These are phyloP conservation scores for Quercus lobata DNA, from an alignment of 331 rosid genomes.

Conservation along the genomic window DNA sequence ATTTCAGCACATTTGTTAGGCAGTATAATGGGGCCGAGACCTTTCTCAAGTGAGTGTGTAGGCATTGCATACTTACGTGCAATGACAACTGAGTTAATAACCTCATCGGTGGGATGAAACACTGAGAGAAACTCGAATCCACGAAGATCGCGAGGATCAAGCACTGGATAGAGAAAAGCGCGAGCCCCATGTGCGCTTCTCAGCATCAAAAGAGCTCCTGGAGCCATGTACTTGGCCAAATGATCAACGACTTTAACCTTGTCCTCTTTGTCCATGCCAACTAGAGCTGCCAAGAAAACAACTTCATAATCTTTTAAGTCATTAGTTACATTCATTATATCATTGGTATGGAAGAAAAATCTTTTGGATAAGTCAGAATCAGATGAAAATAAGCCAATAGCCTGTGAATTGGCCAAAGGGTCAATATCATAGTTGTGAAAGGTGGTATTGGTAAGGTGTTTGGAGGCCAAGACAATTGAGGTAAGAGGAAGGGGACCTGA, in stretches of 20 bases:
- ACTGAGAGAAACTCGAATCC: conserved; percentile 81
- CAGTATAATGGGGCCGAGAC: conserved; percentile 23
- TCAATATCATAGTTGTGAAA: conserved; percentile 86
- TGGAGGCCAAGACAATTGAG: conserved; percentile 73
- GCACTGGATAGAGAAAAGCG: conserved; percentile 85
- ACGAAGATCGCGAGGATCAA: conserved; percentile 55
- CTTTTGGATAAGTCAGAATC: conserved; percentile 65
- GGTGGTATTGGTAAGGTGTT: conserved; percentile 50
- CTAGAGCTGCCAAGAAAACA: conserved; percentile 84
- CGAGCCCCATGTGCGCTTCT: conserved; percentile 93
- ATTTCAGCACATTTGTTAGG: conserved; percentile 60
- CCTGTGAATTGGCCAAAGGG: conserved; percentile 59
- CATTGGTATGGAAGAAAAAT: conserved; percentile 60
- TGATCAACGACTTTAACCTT: conserved; percentile 53
- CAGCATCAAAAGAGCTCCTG: conserved; percentile 66
- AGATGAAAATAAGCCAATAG: conserved; percentile 39
- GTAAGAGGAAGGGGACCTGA: conserved; percentile 94
- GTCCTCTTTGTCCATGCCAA: conserved; percentile 66
- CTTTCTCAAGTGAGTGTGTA: conserved; percentile 25
- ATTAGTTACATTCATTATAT: conserved; percentile 46
- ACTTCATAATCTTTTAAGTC: conserved; percentile 54
- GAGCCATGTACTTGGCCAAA: conserved; percentile 64
- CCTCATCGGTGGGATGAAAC: conserved; percentile 81
- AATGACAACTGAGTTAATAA: conserved; percentile 75
- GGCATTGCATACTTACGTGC: conserved; percentile 57